phyloP scores from a whole-genome alignment of 2,329 filamentous ascomycete genomes.

The Periconia digitata region DNA sequence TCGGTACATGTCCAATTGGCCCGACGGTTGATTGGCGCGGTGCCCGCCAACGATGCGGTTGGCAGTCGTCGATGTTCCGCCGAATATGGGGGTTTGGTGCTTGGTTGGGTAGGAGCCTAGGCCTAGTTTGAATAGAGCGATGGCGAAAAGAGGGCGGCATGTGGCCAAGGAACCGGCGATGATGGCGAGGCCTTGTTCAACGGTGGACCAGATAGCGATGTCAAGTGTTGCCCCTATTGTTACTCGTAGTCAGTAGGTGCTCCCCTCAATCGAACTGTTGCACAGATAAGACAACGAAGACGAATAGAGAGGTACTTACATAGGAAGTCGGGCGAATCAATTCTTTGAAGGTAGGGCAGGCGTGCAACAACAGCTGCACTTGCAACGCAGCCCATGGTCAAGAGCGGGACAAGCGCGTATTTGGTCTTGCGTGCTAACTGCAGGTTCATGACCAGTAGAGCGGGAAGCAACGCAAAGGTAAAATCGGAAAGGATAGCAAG shows the following conservation, averaged over 20 bases:
- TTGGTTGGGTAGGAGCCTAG: slow-evolving; percentile 22
- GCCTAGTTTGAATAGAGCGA: slow-evolving; percentile 28
- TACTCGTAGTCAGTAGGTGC: too few relatives aligned
- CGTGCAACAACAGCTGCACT: slow-evolving; percentile 38
- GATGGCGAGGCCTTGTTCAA: slow-evolving; percentile 42
- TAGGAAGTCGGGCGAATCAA: slow-evolving; percentile 36
- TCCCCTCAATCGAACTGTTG: too few relatives aligned
- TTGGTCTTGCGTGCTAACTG: slow-evolving; percentile 55
- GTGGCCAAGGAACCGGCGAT: slow-evolving; percentile 40
- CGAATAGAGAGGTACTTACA: slow-evolving; percentile 21
- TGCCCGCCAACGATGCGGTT: slow-evolving; percentile 10
- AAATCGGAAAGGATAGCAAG: slow-evolving; percentile 53
- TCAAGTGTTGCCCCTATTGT: slow-evolving; percentile 33
- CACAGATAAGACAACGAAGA: too few relatives aligned
- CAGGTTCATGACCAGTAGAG: slow-evolving; percentile 54
- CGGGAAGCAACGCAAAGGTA: slow-evolving; percentile 53
- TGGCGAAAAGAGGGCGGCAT: slow-evolving; percentile 35
- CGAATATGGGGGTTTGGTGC: slow-evolving; percentile 14
- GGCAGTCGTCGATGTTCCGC: slow-evolving; percentile 12
- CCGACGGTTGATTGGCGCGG: not conserved
- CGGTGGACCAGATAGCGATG: slow-evolving; percentile 40
- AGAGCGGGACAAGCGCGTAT: slow-evolving; percentile 49
- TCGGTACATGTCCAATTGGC: slow-evolving; percentile 22
- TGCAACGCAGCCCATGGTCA: slow-evolving; percentile 54
- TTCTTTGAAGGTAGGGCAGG: slow-evolving; percentile 29